Evolutionary conservation across 768 basidiomycete genomes (phyloP), one percentile per base, ranked within the genome.

Genomic region (Psilocybe sp.): DNA sequence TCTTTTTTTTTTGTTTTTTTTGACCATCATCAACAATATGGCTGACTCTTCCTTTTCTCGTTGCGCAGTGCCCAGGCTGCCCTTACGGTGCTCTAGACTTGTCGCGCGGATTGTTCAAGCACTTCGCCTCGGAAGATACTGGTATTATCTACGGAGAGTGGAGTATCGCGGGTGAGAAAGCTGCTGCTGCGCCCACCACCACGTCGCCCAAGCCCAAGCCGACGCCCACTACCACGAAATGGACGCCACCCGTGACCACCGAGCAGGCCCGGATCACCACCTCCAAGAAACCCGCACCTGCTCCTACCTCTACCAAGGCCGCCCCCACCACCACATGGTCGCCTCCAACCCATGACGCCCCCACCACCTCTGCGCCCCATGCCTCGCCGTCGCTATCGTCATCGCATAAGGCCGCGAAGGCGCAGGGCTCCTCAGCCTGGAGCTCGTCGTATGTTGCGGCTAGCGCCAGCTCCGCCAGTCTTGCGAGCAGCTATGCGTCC

Each of bases 31-130:
- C 19, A 31, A n/a, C 14, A n/a, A 15, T 7, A 48, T 44, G 11
- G 28, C 5, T 39, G 15, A 6, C 36, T 44, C 49, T 28, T 47
- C 46, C 33, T 34, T 20, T n/a, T 6, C 49, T 40, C 52, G 40
- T 44, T 48, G 37, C 48, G n/a, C 64, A 85, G 78, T 89, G 87
- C 64, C 80, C 80, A 36, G 77, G 78, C 12, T 92, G 89, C 62
- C 80, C 80, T 18, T 76, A 63, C 28, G 78, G 76, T 20, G 88
- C 79, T 37, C 76, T 91, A 33, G 90, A 92, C 67, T 70, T 91
- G 41, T 82, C 82, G 33, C 58, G 65, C 10, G 82, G 83, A 41
- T 75, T 92, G 40, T 92, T 92, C 67, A 53, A 65, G 16, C 77
- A 69, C 72, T 88, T 92, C 59, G 79, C 76, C 2, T 9, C 58